These are phyloP conservation scores for Colletotrichum eremochloae DNA, from an alignment of 2,329 filamentous ascomycete genomes.

Conservation along the genomic window DNA sequence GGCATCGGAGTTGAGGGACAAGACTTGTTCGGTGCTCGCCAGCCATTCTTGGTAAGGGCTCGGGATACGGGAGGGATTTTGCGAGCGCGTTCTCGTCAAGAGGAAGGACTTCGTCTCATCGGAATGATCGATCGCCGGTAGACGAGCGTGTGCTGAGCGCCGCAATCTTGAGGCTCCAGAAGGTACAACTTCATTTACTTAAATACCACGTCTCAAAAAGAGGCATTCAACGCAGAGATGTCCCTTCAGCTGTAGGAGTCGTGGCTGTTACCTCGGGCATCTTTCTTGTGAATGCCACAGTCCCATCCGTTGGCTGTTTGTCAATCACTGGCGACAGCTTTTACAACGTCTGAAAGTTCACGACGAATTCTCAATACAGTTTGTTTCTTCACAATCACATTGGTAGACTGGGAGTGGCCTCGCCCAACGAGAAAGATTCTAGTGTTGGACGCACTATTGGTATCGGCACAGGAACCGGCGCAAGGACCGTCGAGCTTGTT, in stretches of 20 bases:
- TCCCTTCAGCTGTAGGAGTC: neutral
- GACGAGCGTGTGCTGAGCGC: no score
- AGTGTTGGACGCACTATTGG: slow-evolving; percentile 45
- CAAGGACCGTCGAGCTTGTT: slow-evolving; percentile 52
- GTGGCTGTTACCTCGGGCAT: neutral
- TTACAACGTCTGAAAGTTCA: neutral
- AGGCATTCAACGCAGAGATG: neutral
- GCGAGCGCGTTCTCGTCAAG: no score
- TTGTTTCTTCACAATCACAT: neutral
- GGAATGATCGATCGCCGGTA: no score
- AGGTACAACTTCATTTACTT: neutral
- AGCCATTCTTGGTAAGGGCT: no score
- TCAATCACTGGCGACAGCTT: neutral
- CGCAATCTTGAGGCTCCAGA: neutral
- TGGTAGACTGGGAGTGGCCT: neutral
- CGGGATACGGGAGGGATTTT: no score
- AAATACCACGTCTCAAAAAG: neutral
- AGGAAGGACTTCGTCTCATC: no score
- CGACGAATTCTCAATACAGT: neutral
- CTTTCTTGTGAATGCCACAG: neutral
- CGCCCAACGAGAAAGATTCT: slow-evolving; percentile 20
- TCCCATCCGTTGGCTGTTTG: neutral
- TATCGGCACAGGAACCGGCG: slow-evolving; percentile 49
- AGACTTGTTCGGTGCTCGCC: no score
- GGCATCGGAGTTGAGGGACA: no score